phyloP scores from a whole-genome alignment of 331 rosid genomes.

The Stylosanthes scabra region DNA sequence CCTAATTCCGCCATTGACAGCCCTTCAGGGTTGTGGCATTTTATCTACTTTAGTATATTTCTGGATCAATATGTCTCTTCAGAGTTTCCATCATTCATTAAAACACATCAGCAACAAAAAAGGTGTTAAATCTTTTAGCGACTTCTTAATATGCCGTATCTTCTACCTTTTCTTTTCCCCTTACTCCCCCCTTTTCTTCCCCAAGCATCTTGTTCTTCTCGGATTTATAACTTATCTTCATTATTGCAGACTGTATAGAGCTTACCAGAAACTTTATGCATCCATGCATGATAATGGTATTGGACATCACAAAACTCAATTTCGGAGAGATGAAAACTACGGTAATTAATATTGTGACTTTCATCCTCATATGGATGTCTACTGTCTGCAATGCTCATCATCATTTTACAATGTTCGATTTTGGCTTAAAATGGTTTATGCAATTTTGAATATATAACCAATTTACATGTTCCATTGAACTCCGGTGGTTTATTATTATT shows the following conservation, averaged over 20 bases:
- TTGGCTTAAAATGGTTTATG: constrained; percentile 25
- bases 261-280: constrained; percentile 86
- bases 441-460: background rate
- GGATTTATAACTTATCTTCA: constrained; percentile 35
- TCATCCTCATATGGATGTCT: constrained; percentile 13
- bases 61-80: constrained; percentile 94
- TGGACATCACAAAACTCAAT: constrained; percentile 93
- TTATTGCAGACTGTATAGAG: constrained; percentile 82
- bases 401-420: constrained; percentile 20
- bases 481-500: constrained; percentile 8
- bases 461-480: constrained; percentile 34
- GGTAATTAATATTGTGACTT: constrained; percentile 56
- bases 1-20: constrained; percentile 69
- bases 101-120: constrained; percentile 76
- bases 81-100: constrained; percentile 77
- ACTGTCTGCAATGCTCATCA: constrained; percentile 10
- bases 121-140: constrained; percentile 50
- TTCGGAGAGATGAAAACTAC: constrained; percentile 93
- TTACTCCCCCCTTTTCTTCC: background rate
- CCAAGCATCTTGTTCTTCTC: constrained; percentile 8
- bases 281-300: constrained; percentile 93
- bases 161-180: constrained; percentile 7
- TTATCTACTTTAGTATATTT: constrained; percentile 91
- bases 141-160: background rate
- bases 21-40: constrained; percentile 98